These are phyloP conservation scores for Aureobasidium sp. DNA, from an alignment of 2,329 filamentous ascomycete species.

Conservation along the genomic window DNA sequence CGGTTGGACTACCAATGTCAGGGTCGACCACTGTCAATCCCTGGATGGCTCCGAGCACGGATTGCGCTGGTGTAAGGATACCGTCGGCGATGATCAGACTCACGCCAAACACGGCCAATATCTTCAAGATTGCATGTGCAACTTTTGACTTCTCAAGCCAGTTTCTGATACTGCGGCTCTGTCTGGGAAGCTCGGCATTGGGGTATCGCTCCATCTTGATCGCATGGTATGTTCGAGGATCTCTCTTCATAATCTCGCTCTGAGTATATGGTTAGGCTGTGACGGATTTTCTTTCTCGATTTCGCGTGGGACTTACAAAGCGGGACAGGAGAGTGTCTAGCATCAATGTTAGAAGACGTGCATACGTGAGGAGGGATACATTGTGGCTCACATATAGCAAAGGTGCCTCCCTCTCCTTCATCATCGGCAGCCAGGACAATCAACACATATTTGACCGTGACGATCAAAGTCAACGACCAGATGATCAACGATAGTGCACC, in stretches of 20 bases:
- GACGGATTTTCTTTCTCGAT: too few species aligned
- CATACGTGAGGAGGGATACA: not conserved
- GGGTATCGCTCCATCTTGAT: slow-evolving; percentile 52
- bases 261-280: slow-evolving; percentile 20
- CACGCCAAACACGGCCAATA: slow-evolving; percentile 57
- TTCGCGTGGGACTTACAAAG: slow-evolving; percentile 37
- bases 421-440: slow-evolving; percentile 60
- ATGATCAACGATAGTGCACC: slow-evolving; percentile 60
- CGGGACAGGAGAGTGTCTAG: slow-evolving; percentile 51
- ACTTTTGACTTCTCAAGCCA: slow-evolving; percentile 50
- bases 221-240: slow-evolving; percentile 48
- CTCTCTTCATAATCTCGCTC: slow-evolving; percentile 52
- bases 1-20: slow-evolving; percentile 47
- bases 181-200: slow-evolving; percentile 47
- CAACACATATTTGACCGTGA: slow-evolving; percentile 60
- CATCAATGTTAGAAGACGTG: not conserved
- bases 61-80: slow-evolving; percentile 61
- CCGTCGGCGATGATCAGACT: slow-evolving; percentile 61
- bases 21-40: slow-evolving; percentile 50
- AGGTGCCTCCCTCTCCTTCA: slow-evolving; percentile 63
- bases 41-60: slow-evolving; percentile 61
- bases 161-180: slow-evolving; percentile 46
- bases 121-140: slow-evolving; percentile 48
- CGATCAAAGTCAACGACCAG: slow-evolving; percentile 61
- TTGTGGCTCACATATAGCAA: slow-evolving; percentile 43